Base-by-base conservation (phyloP, 768 basidiomycete genomes). In the Lactarius hengduanensis region DNA sequence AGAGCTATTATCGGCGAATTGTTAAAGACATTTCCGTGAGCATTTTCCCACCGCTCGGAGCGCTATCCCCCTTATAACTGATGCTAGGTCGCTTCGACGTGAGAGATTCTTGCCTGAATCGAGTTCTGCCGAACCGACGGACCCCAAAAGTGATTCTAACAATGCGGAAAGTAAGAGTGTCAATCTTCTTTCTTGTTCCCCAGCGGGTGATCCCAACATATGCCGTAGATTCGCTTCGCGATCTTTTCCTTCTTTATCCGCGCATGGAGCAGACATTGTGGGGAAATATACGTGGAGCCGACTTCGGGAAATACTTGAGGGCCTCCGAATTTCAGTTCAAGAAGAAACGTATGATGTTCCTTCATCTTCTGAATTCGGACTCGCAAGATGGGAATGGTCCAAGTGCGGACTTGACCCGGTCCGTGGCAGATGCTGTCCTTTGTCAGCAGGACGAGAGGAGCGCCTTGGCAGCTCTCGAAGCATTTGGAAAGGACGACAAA, bases 261-360 rank as follows among this genome's bases (percentile, higher is more conserved):
- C 47, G 22, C 4, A 28, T 57, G 2, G 13, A 26, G 9, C 9
- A n/a, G 28, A 36, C 0, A 1, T 63, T 45, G 9, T 34, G 55
- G 22, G 5, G 0, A 15, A 13, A 2, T 16, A 55, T 63, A 9
- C 26, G 36, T 2, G 26, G 20, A 8, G 66, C 62, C 20, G 53
- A 54, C 28, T 28, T 67, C 9, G 62, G 30, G 8, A 30, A 28
- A 0, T 55, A 34, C 22, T 43, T 62, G 20, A 38, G 4, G 18
- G 18, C 6, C 4, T 0, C 38, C 0, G 61, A 57, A 10, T 67
- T 67, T 20, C 66, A 40, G 34, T 40, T 26, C 15, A 62, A 59
- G 30, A 67, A 63, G 22, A 30, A 32, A 15, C 61, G 62, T 16
- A 32, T 67, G 5, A 28, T 45, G 13, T 40, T 63, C 6, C 5